These are phyloP conservation scores for Asclepias syriaca DNA, from an alignment of 257 asterid genomes.

Conservation along the genomic window DNA sequence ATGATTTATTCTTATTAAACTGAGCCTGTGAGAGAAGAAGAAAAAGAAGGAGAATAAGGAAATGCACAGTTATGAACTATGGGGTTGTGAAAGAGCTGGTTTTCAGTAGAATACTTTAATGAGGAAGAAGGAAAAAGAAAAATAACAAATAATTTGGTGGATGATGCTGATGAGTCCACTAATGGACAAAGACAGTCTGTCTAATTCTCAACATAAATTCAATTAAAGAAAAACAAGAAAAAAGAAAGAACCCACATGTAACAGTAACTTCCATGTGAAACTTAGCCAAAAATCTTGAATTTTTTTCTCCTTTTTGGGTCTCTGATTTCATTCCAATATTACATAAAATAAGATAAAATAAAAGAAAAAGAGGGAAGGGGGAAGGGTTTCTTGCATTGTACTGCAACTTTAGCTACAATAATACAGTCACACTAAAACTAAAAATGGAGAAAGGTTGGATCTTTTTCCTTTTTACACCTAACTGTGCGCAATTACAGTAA, in stretches of 20 bases:
- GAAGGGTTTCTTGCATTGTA: neutral
- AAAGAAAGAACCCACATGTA: neutral
- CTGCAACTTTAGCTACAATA: neutral
- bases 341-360: neutral
- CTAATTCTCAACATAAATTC: slow-evolving; percentile 17
- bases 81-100: slow-evolving; percentile 22
- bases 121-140: neutral
- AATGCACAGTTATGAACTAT: slow-evolving; percentile 19
- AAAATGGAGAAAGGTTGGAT: neutral
- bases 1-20: neutral
- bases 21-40: neutral
- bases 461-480: neutral
- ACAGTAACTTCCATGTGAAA: slow-evolving; percentile 1
- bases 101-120: slow-evolving; percentile 4
- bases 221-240: neutral
- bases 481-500: neutral
- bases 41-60: neutral
- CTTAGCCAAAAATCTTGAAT: neutral
- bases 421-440: neutral
- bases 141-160: slow-evolving; percentile 17
- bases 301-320: neutral
- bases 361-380: too few species aligned
- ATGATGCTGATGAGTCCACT: slow-evolving; percentile 26
- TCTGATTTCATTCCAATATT: neutral
- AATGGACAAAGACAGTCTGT: slow-evolving; percentile 35